Evolutionary conservation across 192 early-diverging fungal species (phyloP).

Genomic region (Coemansia sp.): DNA sequence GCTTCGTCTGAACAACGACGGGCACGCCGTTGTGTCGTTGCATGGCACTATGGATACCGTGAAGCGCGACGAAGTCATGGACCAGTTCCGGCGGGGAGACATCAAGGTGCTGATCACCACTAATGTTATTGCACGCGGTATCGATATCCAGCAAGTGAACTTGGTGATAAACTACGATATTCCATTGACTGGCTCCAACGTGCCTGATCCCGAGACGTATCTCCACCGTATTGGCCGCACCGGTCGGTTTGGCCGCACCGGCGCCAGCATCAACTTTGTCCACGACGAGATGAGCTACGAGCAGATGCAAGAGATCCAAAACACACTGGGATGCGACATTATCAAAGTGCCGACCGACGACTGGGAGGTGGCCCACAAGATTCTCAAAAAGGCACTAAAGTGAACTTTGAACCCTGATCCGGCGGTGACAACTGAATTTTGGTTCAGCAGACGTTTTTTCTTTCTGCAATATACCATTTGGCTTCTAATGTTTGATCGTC

Average conservation of each 20-base stretch:
- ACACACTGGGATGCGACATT: constrained; percentile 78
- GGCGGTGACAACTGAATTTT: too few species aligned
- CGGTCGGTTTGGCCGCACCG: constrained; percentile 93
- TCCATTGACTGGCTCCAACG: constrained; percentile 64
- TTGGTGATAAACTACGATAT: constrained; percentile 97
- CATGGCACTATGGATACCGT: constrained; percentile 78
- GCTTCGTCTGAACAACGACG: constrained; percentile 70
- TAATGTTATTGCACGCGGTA: constrained; percentile 95
- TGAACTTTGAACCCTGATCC: neutral
- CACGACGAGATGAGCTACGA: constrained; percentile 71
- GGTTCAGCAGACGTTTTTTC: neutral
- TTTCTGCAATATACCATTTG: neutral
- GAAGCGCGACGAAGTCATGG: constrained; percentile 88
- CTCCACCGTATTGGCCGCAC: constrained; percentile 98
- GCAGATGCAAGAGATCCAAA: constrained; percentile 82
- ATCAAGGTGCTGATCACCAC: constrained; percentile 95
- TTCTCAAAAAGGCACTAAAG: constrained; percentile 77
- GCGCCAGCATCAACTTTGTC: constrained; percentile 94
- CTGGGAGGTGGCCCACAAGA: constrained; percentile 78
- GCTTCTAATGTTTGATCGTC: constrained; percentile 34
- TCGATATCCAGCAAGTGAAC: constrained; percentile 94
- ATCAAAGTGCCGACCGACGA: constrained; percentile 78
- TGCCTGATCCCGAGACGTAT: constrained; percentile 91
- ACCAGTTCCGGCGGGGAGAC: constrained; percentile 85
- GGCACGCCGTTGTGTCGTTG: constrained; percentile 79